Base-by-base conservation (phyloP, 768 basidiomycete species). In the Podaxis sp. region DNA sequence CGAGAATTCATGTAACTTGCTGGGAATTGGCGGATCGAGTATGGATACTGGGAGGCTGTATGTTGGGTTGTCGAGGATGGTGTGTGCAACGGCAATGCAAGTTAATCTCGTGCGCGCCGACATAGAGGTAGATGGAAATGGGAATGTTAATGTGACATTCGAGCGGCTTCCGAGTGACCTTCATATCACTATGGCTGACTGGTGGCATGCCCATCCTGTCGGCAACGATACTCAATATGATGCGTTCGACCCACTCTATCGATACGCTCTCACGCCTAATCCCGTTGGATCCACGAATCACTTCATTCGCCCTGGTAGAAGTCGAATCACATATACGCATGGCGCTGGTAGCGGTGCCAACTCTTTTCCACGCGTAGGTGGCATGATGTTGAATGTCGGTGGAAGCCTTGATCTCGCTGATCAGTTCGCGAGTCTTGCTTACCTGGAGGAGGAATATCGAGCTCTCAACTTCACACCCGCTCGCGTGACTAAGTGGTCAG, bases 91-190 rank as follows among this genome's bases (percentile, higher is more conserved):
- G 7, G 58, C 57, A 2, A 53, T 57, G 6, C 63, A 64, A 24
- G 49, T 50, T 24, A 57, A 52, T 58, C 56, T 64, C 56, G 56
- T 58, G 8, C 38, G 28, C 4, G 40, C 56, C 8, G 44, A 56
- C 15, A 12, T 58, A 24, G 57, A 64, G 28, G 41, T 58, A 33
- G 57, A 59, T 41, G 57, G 33, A 46, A 33, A 58, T n/a, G 57
- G 46, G 1, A 36, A 26, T 8, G 40, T 59, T 30, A 24, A 36
- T 20, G 22, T 33, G 28, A 58, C 33, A 8, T 46, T 64, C 13
- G 52, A 28, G 12, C 50, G 30, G n/a, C 56, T 64, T 8, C 56
- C 63, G 12, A 64, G 63, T 37, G 63, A 64, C 22, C 50, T 64
- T 20, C 49, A 64, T 22, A 48, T 37, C 24, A 52, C 30, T 8